Base-by-base conservation (phyloP, 129 eudicot species). In the Saposhnikovia divaricata region DNA sequence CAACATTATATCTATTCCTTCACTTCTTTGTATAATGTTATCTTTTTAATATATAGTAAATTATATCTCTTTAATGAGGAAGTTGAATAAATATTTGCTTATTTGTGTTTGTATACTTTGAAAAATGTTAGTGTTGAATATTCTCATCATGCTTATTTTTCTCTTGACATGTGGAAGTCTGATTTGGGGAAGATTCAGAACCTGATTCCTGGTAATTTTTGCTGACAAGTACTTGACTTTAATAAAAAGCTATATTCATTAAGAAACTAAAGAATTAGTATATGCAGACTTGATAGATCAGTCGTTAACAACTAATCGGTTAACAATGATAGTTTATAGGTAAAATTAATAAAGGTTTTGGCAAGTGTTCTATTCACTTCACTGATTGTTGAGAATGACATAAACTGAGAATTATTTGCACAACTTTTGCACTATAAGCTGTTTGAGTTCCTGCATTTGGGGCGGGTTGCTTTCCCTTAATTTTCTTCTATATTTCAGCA, bases 141-240 rank as follows among this genome's bases (percentile, higher is more conserved):
- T 83, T 80, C 75, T 83, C 38, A 46, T 68, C 81, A 46, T 84
- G 77, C 43, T 87, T 85, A 84, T 40, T 74, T 85, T 83, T 73
- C 74, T 84, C 84, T 83, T 70, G 48, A 76, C 88, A 81, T 81
- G 84, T 86, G 88, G 87, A 93, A 94, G 98, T 91, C 97, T 80
- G 96, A 94, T 88, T 84, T 94, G 92, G 80, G 82, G 88, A 82
- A 83, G 91, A 91, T 92, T 77, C 92, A 84, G 85, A 80, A 84
- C 87, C 84, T 94, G 65, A 86, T 92, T 86, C 97, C 96, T 81
- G 98, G 96, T 91, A 92, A 80, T 65, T 45, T 50, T 82, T 77
- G 45, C 38, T 77, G 45, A 44, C 77, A 55, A 66, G 68, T 59
- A 59, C 34, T 59, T 59, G 68, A 66, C 19, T 13, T 8, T 65